Base-by-base conservation (phyloP, 495 filamentous ascomycete genomes). In the Rostrohypoxylon terebratum region DNA sequence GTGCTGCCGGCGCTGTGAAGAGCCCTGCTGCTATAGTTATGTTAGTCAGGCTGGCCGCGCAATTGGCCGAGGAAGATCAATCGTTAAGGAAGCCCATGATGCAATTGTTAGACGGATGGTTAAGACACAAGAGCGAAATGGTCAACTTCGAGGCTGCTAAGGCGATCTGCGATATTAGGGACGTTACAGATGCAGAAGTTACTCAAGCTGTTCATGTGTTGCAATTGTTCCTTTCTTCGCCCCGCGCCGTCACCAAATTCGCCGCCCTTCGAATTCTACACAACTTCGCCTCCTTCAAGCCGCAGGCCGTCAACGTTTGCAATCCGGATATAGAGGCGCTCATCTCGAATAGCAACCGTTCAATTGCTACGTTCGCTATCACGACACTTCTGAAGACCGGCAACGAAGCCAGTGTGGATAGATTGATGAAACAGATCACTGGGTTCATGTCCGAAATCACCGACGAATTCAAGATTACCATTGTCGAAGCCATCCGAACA, bases 131-230 rank as follows among this genome's bases (percentile, higher is more conserved):
- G 89, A 94, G 94, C 77, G 96, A 99, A 77, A 98, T 99, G 96
- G 96, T 99, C 80, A 99, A 98, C 82, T 98, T 99, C 75, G 96
- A 99, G 83, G 96, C 96, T 59, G 96, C 96, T 21, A 98, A 98
- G 85, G 93, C 95, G 20, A 97, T 99, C 78, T 96, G 94, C 81
- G 92, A 95, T 74, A 90, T 98, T 87, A 89, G 90, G 55, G 94
- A 99, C 81, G 92, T 98, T 42, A 93, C 92, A 42, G 96, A 99
- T 76, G 90, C 89, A 47, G 96, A 99, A 79, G 92, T 94, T 31
- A 88, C 91, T 2, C 94, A 98, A 79, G 94, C 96, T 47, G 93
- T 99, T 59, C 94, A 97, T 79, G 86, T 96, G 42, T 89, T 99
- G 40, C 96, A 98, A 83, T 87, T 97, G 59, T 98, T 97, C 90